These are phyloP conservation scores for Flaveria robusta DNA, from an alignment of 129 eudicot species.

Conservation along the genomic window DNA sequence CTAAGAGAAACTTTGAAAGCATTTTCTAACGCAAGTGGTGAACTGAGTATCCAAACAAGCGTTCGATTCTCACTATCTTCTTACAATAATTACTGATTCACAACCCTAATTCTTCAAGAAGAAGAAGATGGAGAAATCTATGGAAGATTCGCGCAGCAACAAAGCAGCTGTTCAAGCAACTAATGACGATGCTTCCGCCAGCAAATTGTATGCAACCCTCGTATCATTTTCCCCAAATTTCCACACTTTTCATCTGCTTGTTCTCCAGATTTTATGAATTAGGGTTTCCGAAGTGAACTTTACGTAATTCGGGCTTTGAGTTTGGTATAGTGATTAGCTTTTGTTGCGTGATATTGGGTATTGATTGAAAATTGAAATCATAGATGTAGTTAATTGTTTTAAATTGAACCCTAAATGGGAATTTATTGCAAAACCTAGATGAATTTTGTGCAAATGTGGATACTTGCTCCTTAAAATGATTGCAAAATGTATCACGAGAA, in stretches of 20 bases:
- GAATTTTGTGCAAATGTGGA: neutral
- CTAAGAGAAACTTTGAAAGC: no score
- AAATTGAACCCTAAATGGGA: slow-evolving; percentile 8
- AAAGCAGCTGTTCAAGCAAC: slow-evolving; percentile 94
- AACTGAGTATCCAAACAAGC: no score
- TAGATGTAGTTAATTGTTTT: slow-evolving; percentile 10
- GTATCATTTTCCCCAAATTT: slow-evolving; percentile 13
- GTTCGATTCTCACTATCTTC: neutral
- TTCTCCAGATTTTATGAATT: neutral
- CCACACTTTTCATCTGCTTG: neutral
- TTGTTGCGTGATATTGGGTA: neutral
- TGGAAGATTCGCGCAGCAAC: slow-evolving; percentile 68
- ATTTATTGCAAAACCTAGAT: neutral
- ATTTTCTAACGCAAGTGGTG: no score
- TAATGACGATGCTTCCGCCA: slow-evolving; percentile 99
- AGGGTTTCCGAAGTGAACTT: slow-evolving; percentile 17
- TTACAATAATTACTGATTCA: neutral
- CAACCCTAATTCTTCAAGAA: neutral
- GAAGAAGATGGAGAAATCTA: slow-evolving; percentile 57
- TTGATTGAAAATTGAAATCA: slow-evolving; percentile 6
- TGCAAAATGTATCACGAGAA: neutral
- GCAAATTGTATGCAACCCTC: slow-evolving; percentile 66
- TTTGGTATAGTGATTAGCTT: slow-evolving; percentile 12
- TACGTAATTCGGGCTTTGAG: neutral
- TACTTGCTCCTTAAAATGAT: neutral